These are phyloP conservation scores for Flaveria linearis DNA, from an alignment of 129 eudicot genomes.

Conservation along the genomic window DNA sequence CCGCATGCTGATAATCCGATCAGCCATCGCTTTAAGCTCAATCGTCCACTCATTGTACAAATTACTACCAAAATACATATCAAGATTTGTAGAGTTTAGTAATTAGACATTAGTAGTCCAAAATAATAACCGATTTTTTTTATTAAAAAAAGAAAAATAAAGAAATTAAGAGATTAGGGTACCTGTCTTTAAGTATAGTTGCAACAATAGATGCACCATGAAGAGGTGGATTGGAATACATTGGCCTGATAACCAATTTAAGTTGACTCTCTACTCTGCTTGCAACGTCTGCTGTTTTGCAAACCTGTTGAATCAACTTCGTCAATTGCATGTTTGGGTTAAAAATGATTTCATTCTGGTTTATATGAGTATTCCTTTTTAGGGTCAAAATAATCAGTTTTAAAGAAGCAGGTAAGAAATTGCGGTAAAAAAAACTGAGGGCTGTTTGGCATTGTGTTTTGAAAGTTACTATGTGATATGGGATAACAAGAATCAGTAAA, in stretches of 20 bases:
- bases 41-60: conserved; percentile 72
- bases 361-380: not conserved
- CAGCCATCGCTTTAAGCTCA: conserved; percentile 86
- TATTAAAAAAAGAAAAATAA: too few relatives aligned
- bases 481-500: too few relatives aligned
- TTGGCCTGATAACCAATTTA: conserved; percentile 77
- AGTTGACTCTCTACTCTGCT: conserved; percentile 73
- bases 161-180: not conserved
- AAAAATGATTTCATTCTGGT: not conserved
- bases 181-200: conserved; percentile 69
- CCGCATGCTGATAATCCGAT: conserved; percentile 85
- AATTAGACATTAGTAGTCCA: too few relatives aligned
- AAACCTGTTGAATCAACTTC: conserved; percentile 43
- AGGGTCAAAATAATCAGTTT: too few relatives aligned
- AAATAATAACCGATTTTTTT: too few relatives aligned
- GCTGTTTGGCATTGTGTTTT: too few relatives aligned
- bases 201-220: conserved; percentile 85
- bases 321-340: not conserved
- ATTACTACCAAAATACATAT: conserved; percentile 34
- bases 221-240: conserved; percentile 80
- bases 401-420: too few relatives aligned
- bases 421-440: too few relatives aligned
- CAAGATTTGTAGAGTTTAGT: not conserved
- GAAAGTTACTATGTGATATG: too few relatives aligned
- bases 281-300: conserved; percentile 68